Evolutionary conservation across 768 basidiomycete genomes (phyloP).

Genomic region (Rhodotorula graminis): DNA sequence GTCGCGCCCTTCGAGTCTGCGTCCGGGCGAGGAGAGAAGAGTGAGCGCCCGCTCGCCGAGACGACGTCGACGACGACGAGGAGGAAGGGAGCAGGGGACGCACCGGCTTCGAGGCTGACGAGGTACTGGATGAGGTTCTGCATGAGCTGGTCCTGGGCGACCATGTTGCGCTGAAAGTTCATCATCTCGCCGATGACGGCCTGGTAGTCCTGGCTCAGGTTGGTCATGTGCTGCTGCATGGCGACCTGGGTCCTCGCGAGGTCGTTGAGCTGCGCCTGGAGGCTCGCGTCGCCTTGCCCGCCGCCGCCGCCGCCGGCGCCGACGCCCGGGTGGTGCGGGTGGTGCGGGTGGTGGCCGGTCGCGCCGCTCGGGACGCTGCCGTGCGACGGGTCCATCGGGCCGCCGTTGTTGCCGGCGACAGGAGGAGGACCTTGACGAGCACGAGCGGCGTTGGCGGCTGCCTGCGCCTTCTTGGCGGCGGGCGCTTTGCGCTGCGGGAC

Average conservation of each 20-base stretch:
- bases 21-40: too few species aligned
- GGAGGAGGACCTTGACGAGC: too few species aligned
- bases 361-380: neutral
- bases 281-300: conserved; percentile 37
- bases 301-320: neutral
- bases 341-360: neutral
- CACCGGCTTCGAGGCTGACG: conserved; percentile 63
- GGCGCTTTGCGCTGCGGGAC: conserved; percentile 23
- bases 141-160: conserved; percentile 78
- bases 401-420: neutral
- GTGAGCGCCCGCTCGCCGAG: too few species aligned
- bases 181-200: conserved; percentile 68
- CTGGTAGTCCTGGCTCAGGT: conserved; percentile 62
- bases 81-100: conserved; percentile 36
- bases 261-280: conserved; percentile 56
- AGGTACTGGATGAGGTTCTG: conserved; percentile 76
- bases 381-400: conserved; percentile 2
- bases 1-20: conserved; percentile 35
- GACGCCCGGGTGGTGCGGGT: too few species aligned
- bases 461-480: neutral
- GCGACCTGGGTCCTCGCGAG: conserved; percentile 55
- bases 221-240: conserved; percentile 56
- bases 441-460: neutral
- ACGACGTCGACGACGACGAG: too few species aligned
- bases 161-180: conserved; percentile 66